Base-by-base conservation (phyloP, 345 rosid genomes). In the Atalantia buxifolia region DNA sequence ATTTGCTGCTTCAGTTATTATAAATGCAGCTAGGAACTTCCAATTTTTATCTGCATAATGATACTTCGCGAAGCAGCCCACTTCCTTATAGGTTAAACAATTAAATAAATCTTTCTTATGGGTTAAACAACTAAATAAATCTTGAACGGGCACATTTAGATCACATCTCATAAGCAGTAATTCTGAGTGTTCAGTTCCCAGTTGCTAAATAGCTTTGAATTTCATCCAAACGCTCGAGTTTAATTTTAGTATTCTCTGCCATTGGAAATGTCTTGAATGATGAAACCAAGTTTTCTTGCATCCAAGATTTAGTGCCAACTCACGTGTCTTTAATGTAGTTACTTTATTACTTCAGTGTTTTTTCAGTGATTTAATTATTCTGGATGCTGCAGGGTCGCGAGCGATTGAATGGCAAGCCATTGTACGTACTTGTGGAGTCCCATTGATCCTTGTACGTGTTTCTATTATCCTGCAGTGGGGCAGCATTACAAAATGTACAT, bases 391-490 rank as follows among this genome's bases (percentile, higher is more conserved):
- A 92, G 97, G 97, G 97, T 28, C 90, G 93, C 1, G 88, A 87
- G 81, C 82, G 84, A 30, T 74, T 90, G 85, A 83, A 84, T 12
- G 93, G 90, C 36, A 92, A 92, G 82, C 87, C 90, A 45, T 71
- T 92, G 28, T 87, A 78, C 33, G 90, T 92, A 28, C 93, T 92
- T 22, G 87, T 90, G 81, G 96, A 92, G 78, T 88, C 91, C 61
- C 87, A 83, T 63, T 90, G 83, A 89, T 21, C 31, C 27, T 31
- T 24, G 40, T 22, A 21, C 67, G 14, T 25, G 66, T 16, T 28
- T 3, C 10, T 57, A 24, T 50, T 48, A 22, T 66, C 71, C 22
- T 13, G 77, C 5, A 12, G 36, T 10, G 77, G 78, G 57, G 66
- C 72, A 73, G 74, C 68, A 57, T 59, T 48, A 62, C 35, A 9